Evolutionary conservation across 805 yeast species (phyloP), one percentile per base, ranked within the genome.

Genomic region (Wickerhamiella kazuoi): DNA sequence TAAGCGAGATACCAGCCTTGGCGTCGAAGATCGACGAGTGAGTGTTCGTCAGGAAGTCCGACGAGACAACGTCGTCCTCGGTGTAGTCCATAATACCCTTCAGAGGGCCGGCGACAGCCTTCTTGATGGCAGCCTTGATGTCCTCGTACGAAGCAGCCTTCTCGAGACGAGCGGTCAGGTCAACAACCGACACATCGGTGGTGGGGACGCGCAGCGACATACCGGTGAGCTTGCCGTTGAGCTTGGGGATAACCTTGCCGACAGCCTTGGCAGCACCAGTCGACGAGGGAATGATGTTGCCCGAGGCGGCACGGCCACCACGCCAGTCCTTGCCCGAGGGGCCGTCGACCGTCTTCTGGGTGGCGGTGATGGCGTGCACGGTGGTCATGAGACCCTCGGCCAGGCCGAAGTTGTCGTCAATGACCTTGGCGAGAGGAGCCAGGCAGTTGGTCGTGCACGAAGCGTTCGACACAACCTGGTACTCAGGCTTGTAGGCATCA

Each of bases 201-300:
- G 94, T 83, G 64, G 94, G 94, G 47, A 83, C 94, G 69, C 94
- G 79, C 67, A 83, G 69, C 47, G 94, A 76, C 75, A 82, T 71
- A 71, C 94, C 94, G 51, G 94, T 83, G 64, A 83, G 77, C 71
- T 81, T 82, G 59, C 94, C 94, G 67, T 78, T 76, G 57, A 83
- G 73, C 56, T 70, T 77, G 50, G 94, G 94, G 56, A 83, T 77
- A 55, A 83, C 94, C 74, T 81, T 81, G 64, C 94, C 94, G 55
- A 83, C 94, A 50, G 94, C 94, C 77, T 83, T 83, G 59, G 94
- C 94, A 56, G 94, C 94, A 76, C 94, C 94, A 48, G 94, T 83
- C 48, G 94, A 79, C 31, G 93, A 81, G 59, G 94, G 94, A 53
- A 83, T 83, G 64, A 83, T 80, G 79, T 83, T 83, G 61, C 86